Percentiles rank a stretch among this genome's conserved stretches.
phyloP scores from a whole-genome alignment of 345 rosid species.

The Salix exigua region DNA sequence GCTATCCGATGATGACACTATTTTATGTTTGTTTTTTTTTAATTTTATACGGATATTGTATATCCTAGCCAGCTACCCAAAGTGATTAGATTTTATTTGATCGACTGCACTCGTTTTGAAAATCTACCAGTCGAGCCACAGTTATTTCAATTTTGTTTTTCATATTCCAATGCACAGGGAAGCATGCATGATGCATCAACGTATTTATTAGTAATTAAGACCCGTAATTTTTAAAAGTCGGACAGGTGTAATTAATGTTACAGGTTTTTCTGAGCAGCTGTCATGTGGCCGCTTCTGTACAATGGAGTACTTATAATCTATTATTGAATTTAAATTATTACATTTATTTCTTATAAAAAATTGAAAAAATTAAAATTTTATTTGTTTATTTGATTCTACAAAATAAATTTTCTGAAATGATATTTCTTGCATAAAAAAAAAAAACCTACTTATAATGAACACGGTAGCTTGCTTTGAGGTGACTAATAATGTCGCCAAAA shows the following conservation, averaged over 20 bases:
- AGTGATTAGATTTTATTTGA: too few relatives aligned
- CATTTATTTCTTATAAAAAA: too few relatives aligned
- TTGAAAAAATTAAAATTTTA: too few relatives aligned
- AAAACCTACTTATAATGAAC: too few relatives aligned
- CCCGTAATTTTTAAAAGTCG: neutral
- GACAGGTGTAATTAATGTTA: neutral
- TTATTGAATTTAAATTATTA: too few relatives aligned
- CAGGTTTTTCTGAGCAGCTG: neutral
- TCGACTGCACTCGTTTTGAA: neutral
- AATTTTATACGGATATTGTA: neutral
- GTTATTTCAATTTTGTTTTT: neutral
- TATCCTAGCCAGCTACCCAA: neutral
- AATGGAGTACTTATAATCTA: too few relatives aligned
- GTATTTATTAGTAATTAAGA: neutral
- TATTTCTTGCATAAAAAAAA: too few relatives aligned
- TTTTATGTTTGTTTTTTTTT: neutral
- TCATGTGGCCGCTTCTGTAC: neutral
- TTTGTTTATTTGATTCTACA: too few relatives aligned
- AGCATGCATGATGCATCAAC: neutral
- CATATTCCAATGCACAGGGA: neutral
- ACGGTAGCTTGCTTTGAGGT: too few relatives aligned
- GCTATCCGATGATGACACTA: neutral
- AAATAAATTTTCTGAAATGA: too few relatives aligned
- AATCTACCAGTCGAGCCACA: neutral
- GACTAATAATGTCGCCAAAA: too few relatives aligned